Percentiles rank a stretch among this genome's conserved stretches.
Conservation (phyloP, 2,329 filamentous ascomycete species). For the Nigrospora oryzae region DNA sequence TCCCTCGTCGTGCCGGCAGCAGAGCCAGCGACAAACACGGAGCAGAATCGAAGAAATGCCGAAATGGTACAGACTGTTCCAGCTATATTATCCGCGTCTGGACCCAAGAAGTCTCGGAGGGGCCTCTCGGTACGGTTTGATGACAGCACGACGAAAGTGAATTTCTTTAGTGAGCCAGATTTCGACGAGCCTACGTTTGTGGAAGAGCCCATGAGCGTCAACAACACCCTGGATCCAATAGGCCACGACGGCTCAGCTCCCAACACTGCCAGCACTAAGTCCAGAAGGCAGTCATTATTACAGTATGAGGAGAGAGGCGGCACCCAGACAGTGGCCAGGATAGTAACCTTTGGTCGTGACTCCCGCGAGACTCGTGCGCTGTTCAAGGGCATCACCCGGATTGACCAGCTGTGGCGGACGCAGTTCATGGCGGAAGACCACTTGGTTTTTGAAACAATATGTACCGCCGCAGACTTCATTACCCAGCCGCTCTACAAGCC, state of each 20-base stretch:
- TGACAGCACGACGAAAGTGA: background rate
- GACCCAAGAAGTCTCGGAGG: background rate
- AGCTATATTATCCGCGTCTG: background rate
- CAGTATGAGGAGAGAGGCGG: conserved; percentile 15
- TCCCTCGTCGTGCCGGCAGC: background rate
- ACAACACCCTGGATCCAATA: conserved; percentile 1
- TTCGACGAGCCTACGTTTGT: conserved; percentile 8
- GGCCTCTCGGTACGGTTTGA: conserved; percentile 4
- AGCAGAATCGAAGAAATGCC: background rate
- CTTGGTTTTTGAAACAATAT: conserved; percentile 13
- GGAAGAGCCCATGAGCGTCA: conserved; percentile 14
- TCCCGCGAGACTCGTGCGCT: conserved; percentile 11
- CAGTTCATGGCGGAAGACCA: conserved; percentile 12
- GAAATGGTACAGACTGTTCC: background rate
- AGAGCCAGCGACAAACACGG: background rate
- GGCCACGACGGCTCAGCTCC: background rate
- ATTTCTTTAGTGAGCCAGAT: background rate
- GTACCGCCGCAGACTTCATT: conserved; percentile 14
- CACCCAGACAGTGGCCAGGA: conserved; percentile 14
- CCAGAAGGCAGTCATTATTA: conserved; percentile 12
- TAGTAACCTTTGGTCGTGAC: conserved; percentile 13
- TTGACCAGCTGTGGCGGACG: conserved; percentile 12
- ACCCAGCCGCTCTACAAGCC: conserved; percentile 6
- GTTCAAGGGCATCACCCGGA: conserved; percentile 15
- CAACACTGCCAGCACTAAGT: background rate